Base-by-base conservation (phyloP, 2,329 filamentous ascomycete genomes). In the Paecilomyces sp. region DNA sequence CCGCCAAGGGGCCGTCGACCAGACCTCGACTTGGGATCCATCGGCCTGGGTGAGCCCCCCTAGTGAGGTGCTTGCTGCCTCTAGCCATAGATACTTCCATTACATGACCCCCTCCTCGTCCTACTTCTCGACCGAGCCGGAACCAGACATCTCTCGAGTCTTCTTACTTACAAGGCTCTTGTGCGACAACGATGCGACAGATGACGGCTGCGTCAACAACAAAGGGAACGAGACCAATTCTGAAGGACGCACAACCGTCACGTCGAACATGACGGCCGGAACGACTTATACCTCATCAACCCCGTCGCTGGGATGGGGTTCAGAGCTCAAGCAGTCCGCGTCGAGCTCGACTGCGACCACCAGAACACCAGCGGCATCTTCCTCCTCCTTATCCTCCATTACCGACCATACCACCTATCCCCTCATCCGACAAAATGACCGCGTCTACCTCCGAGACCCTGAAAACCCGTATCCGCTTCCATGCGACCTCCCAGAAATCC, bases 401-500 rank as follows among this genome's bases (percentile, higher is more conserved):
- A 71, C 71, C 25, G 75, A 77, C 63, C 76, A 76, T 63, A 67
- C 68, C 34, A 75, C 72, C 65, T 79, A 78, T 66, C 86, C 87
- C 7, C 89, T 92, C 68, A 78, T 89, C 65, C 78, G 87, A 64
- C 87, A 88, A 68, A 88, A 94, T 77, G 91, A 91, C 57, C 88
- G 92, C 60, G 88, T 88, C 54, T 97, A 93, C 75, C 83, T 95
- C 64, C 86, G 89, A 70, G 90, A 96, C 69, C 79, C 83, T 8
- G 81, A 83, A 1, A 77, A 90, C 31, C 78, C 85, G 7, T 97
- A 97, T 68, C 91, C 91, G n/a, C 80, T 97, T 1, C 93, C 93
- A 47, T 88, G 89, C 77, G 93, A 97, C 76, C 83, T 96, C 50
- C 80, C 88, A 50, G 92, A 97, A 76, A 83, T 96, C 55, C 91